Conservation (phyloP, 495 filamentous ascomycete genomes). For the Penicillium coprophilum region DNA sequence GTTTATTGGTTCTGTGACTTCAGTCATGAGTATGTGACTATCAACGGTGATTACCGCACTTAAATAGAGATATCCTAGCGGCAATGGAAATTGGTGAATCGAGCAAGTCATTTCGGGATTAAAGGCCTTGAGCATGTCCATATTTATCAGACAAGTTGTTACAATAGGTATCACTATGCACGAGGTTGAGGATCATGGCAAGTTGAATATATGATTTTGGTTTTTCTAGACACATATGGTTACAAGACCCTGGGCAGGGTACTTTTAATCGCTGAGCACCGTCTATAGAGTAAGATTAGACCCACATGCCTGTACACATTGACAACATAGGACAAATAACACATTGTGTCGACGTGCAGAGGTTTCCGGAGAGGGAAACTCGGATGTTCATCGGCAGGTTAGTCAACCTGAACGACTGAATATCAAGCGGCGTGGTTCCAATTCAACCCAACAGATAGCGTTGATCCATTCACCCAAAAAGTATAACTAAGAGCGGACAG, state of each 20-base stretch:
- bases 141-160: background rate
- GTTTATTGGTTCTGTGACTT: constrained; percentile 97
- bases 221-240: constrained; percentile 32
- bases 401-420: background rate
- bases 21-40: constrained; percentile 95
- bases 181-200: background rate
- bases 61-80: constrained; percentile 28
- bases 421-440: background rate
- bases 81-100: background rate
- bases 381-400: background rate
- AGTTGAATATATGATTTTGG: constrained; percentile 21
- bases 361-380: background rate
- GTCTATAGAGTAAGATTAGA: background rate
- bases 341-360: background rate
- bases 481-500: constrained; percentile 29
- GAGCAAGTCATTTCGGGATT: background rate
- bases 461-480: constrained; percentile 27
- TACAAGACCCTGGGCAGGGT: constrained; percentile 26
- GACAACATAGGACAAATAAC: background rate
- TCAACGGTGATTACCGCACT: constrained; percentile 89
- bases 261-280: constrained; percentile 12
- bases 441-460: constrained; percentile 3
- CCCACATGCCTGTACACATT: background rate
- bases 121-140: background rate
- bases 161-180: background rate